These are phyloP conservation scores for Piper betle DNA, from an alignment of 164 flowering plant genomes.

Conservation along the genomic window DNA sequence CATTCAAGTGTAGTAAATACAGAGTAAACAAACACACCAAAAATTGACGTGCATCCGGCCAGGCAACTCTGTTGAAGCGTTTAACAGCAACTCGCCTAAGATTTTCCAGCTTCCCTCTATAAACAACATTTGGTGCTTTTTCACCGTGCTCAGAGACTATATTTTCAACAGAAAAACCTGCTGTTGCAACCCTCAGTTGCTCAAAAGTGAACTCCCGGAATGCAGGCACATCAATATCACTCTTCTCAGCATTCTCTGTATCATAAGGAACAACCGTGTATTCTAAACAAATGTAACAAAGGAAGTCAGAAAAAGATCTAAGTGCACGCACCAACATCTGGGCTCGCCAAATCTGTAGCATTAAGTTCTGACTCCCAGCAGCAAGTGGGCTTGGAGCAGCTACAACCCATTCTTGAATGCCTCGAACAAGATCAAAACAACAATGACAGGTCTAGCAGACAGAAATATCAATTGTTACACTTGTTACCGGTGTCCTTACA, in stretches of 20 bases:
- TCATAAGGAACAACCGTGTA: slow-evolving; percentile 2
- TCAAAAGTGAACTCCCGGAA: slow-evolving; percentile 61
- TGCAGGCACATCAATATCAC: slow-evolving; percentile 41
- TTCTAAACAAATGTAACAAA: too few relatives aligned
- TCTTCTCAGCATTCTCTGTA: slow-evolving; percentile 42
- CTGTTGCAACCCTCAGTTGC: slow-evolving; percentile 66
- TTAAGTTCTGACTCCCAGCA: slow-evolving; percentile 29
- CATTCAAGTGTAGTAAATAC: too few relatives aligned
- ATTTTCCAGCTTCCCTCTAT: slow-evolving; percentile 73
- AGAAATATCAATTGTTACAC: not conserved
- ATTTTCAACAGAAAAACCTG: slow-evolving; percentile 77
- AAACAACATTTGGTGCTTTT: slow-evolving; percentile 92
- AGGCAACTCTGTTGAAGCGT: slow-evolving; percentile 70
- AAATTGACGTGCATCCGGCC: slow-evolving; percentile 89
- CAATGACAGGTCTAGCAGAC: not conserved
- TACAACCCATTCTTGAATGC: slow-evolving; percentile 45
- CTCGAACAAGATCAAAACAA: too few relatives aligned
- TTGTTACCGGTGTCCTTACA: too few relatives aligned
- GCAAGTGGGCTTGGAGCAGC: slow-evolving; percentile 40
- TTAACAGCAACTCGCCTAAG: slow-evolving; percentile 71
- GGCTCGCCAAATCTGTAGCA: slow-evolving; percentile 26
- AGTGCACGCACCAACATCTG: slow-evolving; percentile 29
- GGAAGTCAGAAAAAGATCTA: too few relatives aligned
- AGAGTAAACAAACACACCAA: slow-evolving; percentile 25
- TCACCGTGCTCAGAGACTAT: slow-evolving; percentile 96